Percentiles rank a stretch among this genome's conserved stretches.
phyloP scores from a whole-genome alignment of 495 filamentous ascomycete genomes.

The Cenococcum geophilum region DNA sequence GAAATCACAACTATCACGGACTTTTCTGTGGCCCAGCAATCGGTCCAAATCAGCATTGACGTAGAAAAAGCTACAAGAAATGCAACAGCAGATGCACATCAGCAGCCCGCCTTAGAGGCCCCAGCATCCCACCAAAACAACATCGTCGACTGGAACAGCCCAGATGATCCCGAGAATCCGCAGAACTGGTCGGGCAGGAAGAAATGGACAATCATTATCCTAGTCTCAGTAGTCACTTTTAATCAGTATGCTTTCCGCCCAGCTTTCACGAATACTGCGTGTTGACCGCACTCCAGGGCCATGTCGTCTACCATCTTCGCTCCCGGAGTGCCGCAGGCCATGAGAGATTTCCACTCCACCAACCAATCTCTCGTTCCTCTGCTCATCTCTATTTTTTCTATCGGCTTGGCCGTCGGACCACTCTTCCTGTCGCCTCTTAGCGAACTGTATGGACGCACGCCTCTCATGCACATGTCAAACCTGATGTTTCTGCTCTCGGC shows the following conservation, averaged over 20 bases:
- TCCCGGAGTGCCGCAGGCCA: slow-evolving; percentile 18
- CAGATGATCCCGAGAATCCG: slow-evolving; percentile 41
- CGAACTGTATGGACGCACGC: slow-evolving; percentile 30
- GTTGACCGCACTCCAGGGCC: slow-evolving; percentile 2
- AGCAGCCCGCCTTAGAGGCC: too few relatives aligned
- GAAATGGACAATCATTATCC: slow-evolving; percentile 42
- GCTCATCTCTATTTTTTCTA: slow-evolving; percentile 33
- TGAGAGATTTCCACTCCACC: slow-evolving; percentile 23
- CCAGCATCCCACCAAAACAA: slow-evolving; percentile 5
- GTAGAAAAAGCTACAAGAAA: too few relatives aligned
- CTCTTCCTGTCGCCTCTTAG: slow-evolving; percentile 30
- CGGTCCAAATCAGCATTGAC: too few relatives aligned
- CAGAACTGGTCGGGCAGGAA: slow-evolving; percentile 42
- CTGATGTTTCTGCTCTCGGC: slow-evolving; percentile 33
- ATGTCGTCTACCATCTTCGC: slow-evolving; percentile 28
- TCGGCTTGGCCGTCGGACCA: slow-evolving; percentile 35
- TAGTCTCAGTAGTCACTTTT: slow-evolving; percentile 39
- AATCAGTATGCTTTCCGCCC: slow-evolving; percentile 33
- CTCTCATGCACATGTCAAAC: slow-evolving; percentile 34
- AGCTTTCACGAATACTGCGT: neutral
- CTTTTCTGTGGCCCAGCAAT: too few relatives aligned
- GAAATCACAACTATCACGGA: too few relatives aligned
- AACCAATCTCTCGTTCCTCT: slow-evolving; percentile 22
- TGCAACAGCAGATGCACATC: too few relatives aligned
- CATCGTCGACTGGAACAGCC: slow-evolving; percentile 34